These are phyloP conservation scores for Prosopis cineraria DNA, from an alignment of 306 rosid genomes.

Conservation along the genomic window DNA sequence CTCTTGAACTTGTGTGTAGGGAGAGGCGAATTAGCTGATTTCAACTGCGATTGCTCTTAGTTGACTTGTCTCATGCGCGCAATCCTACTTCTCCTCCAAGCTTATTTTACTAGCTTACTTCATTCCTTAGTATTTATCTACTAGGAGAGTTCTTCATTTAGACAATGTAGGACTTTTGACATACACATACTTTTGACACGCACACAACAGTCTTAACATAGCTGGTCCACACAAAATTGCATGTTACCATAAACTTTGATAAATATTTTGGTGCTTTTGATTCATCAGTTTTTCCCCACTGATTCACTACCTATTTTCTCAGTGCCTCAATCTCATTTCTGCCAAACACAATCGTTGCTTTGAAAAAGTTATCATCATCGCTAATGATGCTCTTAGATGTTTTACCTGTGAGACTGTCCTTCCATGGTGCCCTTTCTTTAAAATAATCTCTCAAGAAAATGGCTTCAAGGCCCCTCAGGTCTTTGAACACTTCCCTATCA, in stretches of 20 bases:
- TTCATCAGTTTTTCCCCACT: neutral
- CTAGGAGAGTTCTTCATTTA: too few relatives aligned
- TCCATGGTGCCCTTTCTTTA: slow-evolving; percentile 37
- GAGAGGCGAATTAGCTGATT: too few relatives aligned
- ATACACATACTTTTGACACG: too few relatives aligned
- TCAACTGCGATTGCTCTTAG: too few relatives aligned
- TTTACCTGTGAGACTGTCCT: slow-evolving; percentile 12
- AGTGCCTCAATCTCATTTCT: slow-evolving; percentile 27
- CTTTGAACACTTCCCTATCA: slow-evolving; percentile 38
- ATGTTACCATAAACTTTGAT: slow-evolving; percentile 41
- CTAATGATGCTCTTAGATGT: neutral
- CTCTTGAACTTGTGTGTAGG: too few relatives aligned
- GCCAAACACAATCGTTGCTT: slow-evolving; percentile 36
- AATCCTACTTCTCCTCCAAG: too few relatives aligned
- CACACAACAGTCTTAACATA: slow-evolving; percentile 38
- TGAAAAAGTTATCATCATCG: neutral
- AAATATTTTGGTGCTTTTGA: neutral
- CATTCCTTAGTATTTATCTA: too few relatives aligned
- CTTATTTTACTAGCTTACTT: too few relatives aligned
- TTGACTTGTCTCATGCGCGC: too few relatives aligned
- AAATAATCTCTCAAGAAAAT: slow-evolving; percentile 43
- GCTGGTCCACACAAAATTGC: slow-evolving; percentile 36
- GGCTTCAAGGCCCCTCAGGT: slow-evolving; percentile 23
- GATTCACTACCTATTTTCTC: slow-evolving; percentile 5
- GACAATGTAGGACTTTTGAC: too few relatives aligned